Base-by-base conservation (phyloP, 345 rosid species). In the Euclidium syriacum region DNA sequence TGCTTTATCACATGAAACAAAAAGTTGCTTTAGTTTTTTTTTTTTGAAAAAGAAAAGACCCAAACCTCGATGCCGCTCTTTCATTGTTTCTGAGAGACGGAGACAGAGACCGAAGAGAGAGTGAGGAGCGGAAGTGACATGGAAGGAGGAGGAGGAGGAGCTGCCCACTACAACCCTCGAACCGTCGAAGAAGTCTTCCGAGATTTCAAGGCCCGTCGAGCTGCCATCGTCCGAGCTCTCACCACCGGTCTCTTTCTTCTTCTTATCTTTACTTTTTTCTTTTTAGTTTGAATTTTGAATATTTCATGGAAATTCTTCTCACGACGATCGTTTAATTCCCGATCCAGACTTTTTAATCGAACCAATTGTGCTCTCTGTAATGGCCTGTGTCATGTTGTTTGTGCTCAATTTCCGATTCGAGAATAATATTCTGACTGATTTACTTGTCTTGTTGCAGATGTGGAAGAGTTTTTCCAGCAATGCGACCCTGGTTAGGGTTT, bases 131-230 rank as follows among this genome's bases (percentile, higher is more conserved):
- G 22, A 27, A 55, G 26, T 29, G 15, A 25, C 4, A 62, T 65
- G 78, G 53, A 48, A 53, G 77, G 68, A 69, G 6, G 74, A 81
- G 85, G 89, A 58, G 89, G 77, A 62, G 54, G 54, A 42, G 82
- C 76, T 32, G 72, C 77, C 1, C 88, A 67, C 72, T 84, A 78
- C 75, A 80, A 77, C 43, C 86, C 77, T 1, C 70, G 86, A 75
- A 89, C 91, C 0, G 90, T 89, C 2, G 89, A 89, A 68, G 96
- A 88, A 50, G 86, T 85, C 33, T 85, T 88, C 72, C 62, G 72
- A n/a, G 96, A 88, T 63, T 85, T 85, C 75, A 89, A 79, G 65
- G 89, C 87, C 36, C 95, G 95, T 44, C 75, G 95, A 44, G 82
- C 85, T 44, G 96, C 78, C 64, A 70, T 89, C 73, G 74, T 89